phyloP scores from a whole-genome alignment of 331 rosid species.

The Telfairia occidentalis region DNA sequence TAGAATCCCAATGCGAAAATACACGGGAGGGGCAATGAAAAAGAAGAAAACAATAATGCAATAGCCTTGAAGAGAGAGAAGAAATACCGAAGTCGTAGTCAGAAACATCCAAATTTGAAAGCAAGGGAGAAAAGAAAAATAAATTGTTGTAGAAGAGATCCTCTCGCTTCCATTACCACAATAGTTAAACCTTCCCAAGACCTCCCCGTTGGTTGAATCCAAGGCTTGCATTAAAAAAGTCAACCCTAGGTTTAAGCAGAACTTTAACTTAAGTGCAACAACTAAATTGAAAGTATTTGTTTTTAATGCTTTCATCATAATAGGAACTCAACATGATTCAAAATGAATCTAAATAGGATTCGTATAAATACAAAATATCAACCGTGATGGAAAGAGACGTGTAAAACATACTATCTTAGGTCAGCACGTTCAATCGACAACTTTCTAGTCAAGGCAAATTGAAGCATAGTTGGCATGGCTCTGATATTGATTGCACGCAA shows the following conservation, averaged over 20 bases:
- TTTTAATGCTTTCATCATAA: neutral
- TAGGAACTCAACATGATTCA: neutral
- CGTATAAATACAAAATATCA: neutral
- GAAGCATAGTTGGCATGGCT: slow-evolving; percentile 32
- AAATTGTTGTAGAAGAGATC: no score
- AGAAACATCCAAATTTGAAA: no score
- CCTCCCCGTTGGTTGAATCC: neutral
- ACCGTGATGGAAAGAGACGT: neutral
- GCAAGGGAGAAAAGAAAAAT: no score
- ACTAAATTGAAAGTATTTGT: neutral
- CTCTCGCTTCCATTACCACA: neutral
- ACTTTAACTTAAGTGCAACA: neutral
- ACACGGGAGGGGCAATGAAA: no score
- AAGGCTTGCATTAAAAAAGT: neutral
- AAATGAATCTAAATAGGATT: neutral
- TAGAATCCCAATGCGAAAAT: no score
- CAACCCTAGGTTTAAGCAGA: neutral
- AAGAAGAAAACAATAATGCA: no score
- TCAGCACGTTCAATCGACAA: slow-evolving; percentile 38
- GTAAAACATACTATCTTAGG: slow-evolving; percentile 38
- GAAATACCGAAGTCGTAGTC: no score
- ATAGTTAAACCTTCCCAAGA: neutral
- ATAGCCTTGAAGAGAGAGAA: no score
- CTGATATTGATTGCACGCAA: slow-evolving; percentile 31
- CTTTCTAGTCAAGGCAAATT: slow-evolving; percentile 38